These are phyloP conservation scores for Isatis lusitanica DNA, from an alignment of 441 rosid genomes.

Conservation along the genomic window DNA sequence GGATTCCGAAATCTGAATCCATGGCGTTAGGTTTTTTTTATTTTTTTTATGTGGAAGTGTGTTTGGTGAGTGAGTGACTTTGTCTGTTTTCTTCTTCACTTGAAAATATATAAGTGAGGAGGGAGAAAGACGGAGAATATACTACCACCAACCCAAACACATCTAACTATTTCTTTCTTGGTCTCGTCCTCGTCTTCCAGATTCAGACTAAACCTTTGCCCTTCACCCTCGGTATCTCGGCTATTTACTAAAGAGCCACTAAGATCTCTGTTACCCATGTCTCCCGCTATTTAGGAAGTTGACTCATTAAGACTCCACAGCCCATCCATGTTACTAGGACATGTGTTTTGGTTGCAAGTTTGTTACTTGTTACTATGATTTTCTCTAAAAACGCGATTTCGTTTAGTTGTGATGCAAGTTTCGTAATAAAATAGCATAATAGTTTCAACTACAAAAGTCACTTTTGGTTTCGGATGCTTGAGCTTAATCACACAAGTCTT, in stretches of 20 bases:
- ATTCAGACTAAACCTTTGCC: not conserved
- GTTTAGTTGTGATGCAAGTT: not conserved
- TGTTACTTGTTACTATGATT: not conserved
- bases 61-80: conserved; percentile 27
- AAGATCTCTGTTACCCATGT: not conserved
- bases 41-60: not conserved
- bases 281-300: not conserved
- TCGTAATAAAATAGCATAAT: not conserved
- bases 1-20: conserved; percentile 97
- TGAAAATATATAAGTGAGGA: conserved; percentile 21
- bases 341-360: no score
- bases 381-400: not conserved
- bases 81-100: not conserved
- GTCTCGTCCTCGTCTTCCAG: conserved; percentile 1
- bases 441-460: not conserved
- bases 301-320: not conserved
- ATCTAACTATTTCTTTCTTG: not conserved
- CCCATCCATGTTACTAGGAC: not conserved
- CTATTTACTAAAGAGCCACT: conserved; percentile 9
- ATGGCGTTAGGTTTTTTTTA: conserved; percentile 37
- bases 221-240: not conserved
- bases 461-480: not conserved
- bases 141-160: conserved; percentile 28
- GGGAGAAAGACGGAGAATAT: conserved; percentile 9
- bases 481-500: not conserved